A percentile compares a stretch with the other conserved stretches of the same genome.
phyloP scores from a whole-genome alignment of 805 yeast species.

The Sungouiozyma ichnusensis region DNA sequence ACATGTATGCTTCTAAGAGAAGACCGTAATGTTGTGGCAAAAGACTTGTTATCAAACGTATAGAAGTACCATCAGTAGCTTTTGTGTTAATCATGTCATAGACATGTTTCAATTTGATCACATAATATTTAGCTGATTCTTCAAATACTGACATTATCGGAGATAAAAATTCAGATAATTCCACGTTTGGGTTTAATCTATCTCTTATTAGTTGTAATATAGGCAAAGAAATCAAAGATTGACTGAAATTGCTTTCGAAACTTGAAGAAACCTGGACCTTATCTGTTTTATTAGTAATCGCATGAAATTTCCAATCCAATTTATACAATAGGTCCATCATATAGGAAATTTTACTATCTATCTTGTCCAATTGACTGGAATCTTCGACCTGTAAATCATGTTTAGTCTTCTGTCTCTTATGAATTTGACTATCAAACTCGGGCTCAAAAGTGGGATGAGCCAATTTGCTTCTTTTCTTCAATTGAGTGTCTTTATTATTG shows the following conservation, averaged over 20 bases:
- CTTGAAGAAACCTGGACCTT: background rate
- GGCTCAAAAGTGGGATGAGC: too few relatives aligned
- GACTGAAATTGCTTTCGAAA: background rate
- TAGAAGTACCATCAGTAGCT: background rate
- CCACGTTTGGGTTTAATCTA: constrained; percentile 5
- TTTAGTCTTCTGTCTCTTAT: background rate
- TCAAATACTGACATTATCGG: constrained; percentile 16
- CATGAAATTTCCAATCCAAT: constrained; percentile 15
- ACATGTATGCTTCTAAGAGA: background rate
- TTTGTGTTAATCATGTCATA: background rate
- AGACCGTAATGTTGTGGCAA: background rate
- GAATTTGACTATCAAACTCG: too few relatives aligned
- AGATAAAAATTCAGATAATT: constrained; percentile 7
- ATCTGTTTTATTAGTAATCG: constrained; percentile 7
- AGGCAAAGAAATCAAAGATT: constrained; percentile 13
- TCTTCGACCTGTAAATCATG: background rate
- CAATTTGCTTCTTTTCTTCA: background rate
- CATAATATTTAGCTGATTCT: constrained; percentile 18
- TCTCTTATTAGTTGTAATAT: constrained; percentile 18
- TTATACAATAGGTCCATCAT: constrained; percentile 15
- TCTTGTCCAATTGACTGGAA: constrained; percentile 9
- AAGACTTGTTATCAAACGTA: background rate
- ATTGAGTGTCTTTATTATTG: constrained; percentile 11
- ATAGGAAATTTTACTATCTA: constrained; percentile 18
- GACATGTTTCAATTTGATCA: constrained; percentile 12